phyloP scores from a whole-genome alignment of 495 filamentous ascomycete species.

The Chaetomium tenue region DNA sequence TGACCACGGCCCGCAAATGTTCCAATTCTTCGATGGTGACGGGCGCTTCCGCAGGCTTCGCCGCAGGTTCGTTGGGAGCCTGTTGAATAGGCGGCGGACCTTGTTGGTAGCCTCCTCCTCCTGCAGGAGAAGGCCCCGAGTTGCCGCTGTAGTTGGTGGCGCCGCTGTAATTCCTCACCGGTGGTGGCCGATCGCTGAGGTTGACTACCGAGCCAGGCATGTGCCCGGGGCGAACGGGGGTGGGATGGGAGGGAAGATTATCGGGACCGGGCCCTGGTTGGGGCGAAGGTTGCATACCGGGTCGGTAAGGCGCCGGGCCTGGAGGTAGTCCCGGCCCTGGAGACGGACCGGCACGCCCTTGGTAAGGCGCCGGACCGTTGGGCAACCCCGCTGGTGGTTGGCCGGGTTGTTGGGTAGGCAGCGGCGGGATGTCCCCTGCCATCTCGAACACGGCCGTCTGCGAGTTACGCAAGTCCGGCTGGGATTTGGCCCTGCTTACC shows the following conservation, averaged over 20 bases:
- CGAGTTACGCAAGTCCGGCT: constrained; percentile 62
- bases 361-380: constrained; percentile 29
- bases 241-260: constrained; percentile 72
- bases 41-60: constrained; percentile 47
- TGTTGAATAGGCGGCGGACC: constrained; percentile 28
- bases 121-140: constrained; percentile 20
- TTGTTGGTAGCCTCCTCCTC: neutral
- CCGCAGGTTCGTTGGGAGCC: constrained; percentile 17
- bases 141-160: constrained; percentile 38
- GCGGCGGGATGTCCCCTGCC: constrained; percentile 56
- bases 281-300: constrained; percentile 28
- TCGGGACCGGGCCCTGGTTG: constrained; percentile 44
- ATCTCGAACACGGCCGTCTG: constrained; percentile 70
- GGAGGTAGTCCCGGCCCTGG: constrained; percentile 37
- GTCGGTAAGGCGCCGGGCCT: constrained; percentile 36
- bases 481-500: constrained; percentile 59
- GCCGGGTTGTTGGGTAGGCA: constrained; percentile 38
- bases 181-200: constrained; percentile 58
- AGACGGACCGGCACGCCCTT: constrained; percentile 31
- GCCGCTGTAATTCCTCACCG: constrained; percentile 69
- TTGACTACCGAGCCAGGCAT: constrained; percentile 56
- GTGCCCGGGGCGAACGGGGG: constrained; percentile 75
- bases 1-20: constrained; percentile 62
- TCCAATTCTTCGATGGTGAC: constrained; percentile 80
- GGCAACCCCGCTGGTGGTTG: constrained; percentile 16